These are phyloP conservation scores for Fusarium kyushuense DNA, from an alignment of 2,329 filamentous ascomycete species.

Conservation along the genomic window DNA sequence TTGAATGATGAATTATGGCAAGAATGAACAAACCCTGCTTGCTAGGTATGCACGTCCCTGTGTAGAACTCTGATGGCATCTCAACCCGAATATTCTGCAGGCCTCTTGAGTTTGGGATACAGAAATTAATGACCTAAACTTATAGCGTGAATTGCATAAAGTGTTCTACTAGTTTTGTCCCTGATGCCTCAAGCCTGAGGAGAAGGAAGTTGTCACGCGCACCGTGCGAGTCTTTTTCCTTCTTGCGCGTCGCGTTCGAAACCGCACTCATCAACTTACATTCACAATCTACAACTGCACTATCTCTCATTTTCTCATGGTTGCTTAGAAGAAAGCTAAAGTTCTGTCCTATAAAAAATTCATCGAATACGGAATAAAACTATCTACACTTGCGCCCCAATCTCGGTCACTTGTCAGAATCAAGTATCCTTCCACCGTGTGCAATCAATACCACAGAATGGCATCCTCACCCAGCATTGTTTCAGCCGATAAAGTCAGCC, in stretches of 20 bases:
- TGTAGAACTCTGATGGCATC: not conserved
- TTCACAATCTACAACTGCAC: constrained; percentile 16
- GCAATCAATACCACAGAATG: constrained; percentile 28
- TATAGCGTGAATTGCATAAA: too few species aligned
- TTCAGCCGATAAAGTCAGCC: constrained; percentile 45
- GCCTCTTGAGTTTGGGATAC: too few species aligned
- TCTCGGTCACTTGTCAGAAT: not conserved
- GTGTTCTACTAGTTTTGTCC: too few species aligned
- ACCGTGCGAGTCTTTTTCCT: constrained; percentile 21
- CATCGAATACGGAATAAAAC: not conserved
- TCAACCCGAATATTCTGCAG: not conserved
- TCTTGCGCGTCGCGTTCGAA: constrained; percentile 31
- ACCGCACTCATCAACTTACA: not conserved
- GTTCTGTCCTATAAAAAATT: not conserved
- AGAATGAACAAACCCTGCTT: not conserved
- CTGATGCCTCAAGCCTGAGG: too few species aligned
- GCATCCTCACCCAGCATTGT: constrained; percentile 16
- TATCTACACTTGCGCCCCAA: not conserved
- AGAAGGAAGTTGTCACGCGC: not conserved
- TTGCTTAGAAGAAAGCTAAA: not conserved
- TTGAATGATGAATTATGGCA: not conserved
- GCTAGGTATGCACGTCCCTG: not conserved
- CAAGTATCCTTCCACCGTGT: not conserved
- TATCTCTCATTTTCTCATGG: not conserved
- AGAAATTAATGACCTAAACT: too few species aligned